Base-by-base conservation (phyloP, 2,329 filamentous ascomycete species). In the Drechslerella stenobrocha region DNA sequence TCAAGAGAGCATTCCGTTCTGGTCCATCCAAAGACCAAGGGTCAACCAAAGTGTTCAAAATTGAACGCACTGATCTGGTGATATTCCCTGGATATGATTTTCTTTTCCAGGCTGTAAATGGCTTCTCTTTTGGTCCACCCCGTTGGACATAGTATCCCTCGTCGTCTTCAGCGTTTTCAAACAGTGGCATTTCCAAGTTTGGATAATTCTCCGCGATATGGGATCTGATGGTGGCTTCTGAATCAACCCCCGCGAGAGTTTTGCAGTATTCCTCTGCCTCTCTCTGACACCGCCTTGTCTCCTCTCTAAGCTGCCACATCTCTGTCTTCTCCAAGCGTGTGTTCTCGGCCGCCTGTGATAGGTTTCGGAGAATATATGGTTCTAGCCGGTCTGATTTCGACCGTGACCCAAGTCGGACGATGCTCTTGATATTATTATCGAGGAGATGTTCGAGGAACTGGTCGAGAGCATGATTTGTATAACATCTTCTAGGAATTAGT, bases 321-420 rank as follows among this genome's bases (percentile, higher is more conserved):
- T 60, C 50, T 6, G 35, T 55, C 22, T 46, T 50, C 47, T 67
- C 55, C 6, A 67, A 18, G 0, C 15, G 32, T 2, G 63, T 67
- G 20, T 56, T 60, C 4, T 52, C 55, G 6, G 63, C 46, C 1
- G 55, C 24, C 1, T 18, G 22, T n/a, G 34, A 40, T 2, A 67
- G 32, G 20, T 60, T 67, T 7, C 40, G 35, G 2, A 67, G 50
- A 2, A 67, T 42, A 22, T 40, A 60, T 2, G 9, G 11, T 0
- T 53, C 72, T 0, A 88, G 74, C 1, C 75, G 71, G 26, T 81
- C 79, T 0, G 82, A 84, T 61, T 84, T 83, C 1, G 80, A 84
- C 13, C 79, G 79, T 0, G 79, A 80, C 0, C 86, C 86, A 3
- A 89, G 82, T 0, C 86, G 83, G 23, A 88, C 79, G 23, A 88